A percentile compares a stretch with the other conserved stretches of the same genome.
Evolutionary conservation across 106 monocot species (phyloP).

Genomic region (Triglochin maritima): DNA sequence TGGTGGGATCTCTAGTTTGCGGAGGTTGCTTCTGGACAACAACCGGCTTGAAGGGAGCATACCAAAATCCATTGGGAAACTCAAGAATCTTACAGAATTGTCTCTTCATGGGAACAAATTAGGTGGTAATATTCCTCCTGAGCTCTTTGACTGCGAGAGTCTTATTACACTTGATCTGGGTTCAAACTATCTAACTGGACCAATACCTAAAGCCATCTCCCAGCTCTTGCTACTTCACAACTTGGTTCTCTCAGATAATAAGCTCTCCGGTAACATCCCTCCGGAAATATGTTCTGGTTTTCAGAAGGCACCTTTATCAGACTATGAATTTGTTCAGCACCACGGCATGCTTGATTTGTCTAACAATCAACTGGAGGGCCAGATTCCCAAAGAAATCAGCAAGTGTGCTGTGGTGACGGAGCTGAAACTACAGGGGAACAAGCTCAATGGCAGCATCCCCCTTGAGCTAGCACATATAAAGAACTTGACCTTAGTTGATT

Average conservation of each 20-base stretch:
- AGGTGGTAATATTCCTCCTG: constrained; percentile 56
- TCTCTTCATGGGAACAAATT: constrained; percentile 76
- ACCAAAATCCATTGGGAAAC: constrained; percentile 63
- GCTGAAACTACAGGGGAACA: constrained; percentile 61
- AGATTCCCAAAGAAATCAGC: constrained; percentile 46
- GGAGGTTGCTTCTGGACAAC: constrained; percentile 55
- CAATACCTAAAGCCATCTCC: constrained; percentile 61
- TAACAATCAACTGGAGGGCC: constrained; percentile 48
- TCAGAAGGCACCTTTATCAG: constrained; percentile 40
- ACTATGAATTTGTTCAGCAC: constrained; percentile 81
- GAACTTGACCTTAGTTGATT: constrained; percentile 60
- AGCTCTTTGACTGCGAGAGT: constrained; percentile 62
- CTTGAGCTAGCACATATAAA: constrained; percentile 36
- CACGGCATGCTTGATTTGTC: constrained; percentile 83
- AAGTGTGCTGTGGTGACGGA: constrained; percentile 49
- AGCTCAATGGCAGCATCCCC: constrained; percentile 67
- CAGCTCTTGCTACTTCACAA: constrained; percentile 56
- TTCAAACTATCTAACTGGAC: constrained; percentile 44
- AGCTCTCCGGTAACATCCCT: constrained; percentile 59
- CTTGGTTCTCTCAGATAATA: constrained; percentile 67
- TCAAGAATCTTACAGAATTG: constrained; percentile 71
- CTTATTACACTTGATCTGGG: constrained; percentile 69
- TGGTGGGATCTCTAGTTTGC: constrained; percentile 25
- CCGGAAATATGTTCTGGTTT: constrained; percentile 61
- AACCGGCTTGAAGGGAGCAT: constrained; percentile 67